These are phyloP conservation scores for Auxenochlorella pyrenoidosa DNA, from an alignment of 139 green algal genomes.

Conservation along the genomic window DNA sequence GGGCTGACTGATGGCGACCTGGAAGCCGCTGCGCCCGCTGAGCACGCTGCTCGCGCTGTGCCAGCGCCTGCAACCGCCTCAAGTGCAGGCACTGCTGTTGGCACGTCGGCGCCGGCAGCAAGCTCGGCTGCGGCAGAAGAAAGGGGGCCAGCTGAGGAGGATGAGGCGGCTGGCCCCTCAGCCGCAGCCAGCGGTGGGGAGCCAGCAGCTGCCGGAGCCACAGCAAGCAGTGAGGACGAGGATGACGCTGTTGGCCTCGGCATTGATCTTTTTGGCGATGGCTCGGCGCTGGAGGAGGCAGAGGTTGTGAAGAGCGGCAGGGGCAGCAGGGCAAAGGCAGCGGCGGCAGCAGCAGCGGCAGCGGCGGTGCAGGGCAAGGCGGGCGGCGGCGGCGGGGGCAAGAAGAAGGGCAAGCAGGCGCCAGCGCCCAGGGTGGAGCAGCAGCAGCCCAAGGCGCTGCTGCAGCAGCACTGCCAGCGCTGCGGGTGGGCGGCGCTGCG, in stretches of 20 bases:
- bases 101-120: background rate
- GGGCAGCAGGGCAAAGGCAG: background rate
- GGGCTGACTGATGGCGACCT: constrained; percentile 49
- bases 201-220: background rate
- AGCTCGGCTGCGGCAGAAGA: too few species aligned
- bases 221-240: constrained; percentile 18
- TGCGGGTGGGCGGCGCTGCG: constrained; percentile 66
- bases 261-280: constrained; percentile 55
- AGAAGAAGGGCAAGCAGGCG: constrained; percentile 35
- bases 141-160: too few species aligned
- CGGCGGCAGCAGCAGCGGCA: background rate
- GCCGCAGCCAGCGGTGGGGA: background rate
- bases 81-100: background rate
- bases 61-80: background rate
- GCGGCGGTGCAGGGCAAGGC: constrained; percentile 14
- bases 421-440: constrained; percentile 6
- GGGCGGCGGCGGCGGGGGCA: constrained; percentile 9
- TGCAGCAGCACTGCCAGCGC: constrained; percentile 88
- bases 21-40: background rate
- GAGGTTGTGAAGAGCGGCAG: constrained; percentile 16
- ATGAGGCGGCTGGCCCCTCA: background rate
- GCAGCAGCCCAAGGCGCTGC: constrained; percentile 78
- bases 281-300: constrained; percentile 14
- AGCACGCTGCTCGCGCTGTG: background rate
- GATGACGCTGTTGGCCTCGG: constrained; percentile 38